Evolutionary conservation across 352 stramenopile genomes (phyloP), one percentile per base, ranked within the genome.

Genomic region (Phytophthora meadii): DNA sequence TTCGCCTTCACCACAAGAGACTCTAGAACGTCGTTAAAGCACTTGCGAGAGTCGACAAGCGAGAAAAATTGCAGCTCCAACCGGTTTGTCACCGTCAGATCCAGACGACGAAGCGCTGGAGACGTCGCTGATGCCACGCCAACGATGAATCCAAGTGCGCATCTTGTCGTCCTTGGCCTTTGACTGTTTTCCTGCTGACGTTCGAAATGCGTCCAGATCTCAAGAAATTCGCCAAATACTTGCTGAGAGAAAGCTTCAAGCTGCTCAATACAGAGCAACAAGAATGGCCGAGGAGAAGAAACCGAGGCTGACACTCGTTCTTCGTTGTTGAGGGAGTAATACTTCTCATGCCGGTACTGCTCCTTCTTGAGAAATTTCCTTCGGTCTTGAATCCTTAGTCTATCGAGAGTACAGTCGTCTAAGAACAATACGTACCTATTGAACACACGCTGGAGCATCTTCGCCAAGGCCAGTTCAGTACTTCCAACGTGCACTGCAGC

Each of bases 31-130:
- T 92, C 77, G 24, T 90, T 70, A 44, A 92, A 91, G 50, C 82
- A 87, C 44, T 89, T 90, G 37, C 76, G 80, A 2, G 87, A 93
- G 57, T 96, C 86, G 34, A 92, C 71, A 5, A 94, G 69, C 14
- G 76, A 76, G 56, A 93, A 94, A 36, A 94, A 93, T 56, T 93
- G 80, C 47, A 93, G 62, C 42, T 93, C 83, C 5, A 96, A 51
- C 3, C 70, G 59, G 14, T 76, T 77, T 0, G 77, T 79, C 5
- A 92, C 64, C 7, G 72, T 74, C 10, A 89, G 36, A n/a, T 87
- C 76, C 7, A 95, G 63, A n/a, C 81, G 78, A 14, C 84, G 79
- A 6, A 94, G 70, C 3, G 82, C 79, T 15, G 81, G 88, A 1
- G 84, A 94, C 5, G 84, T 81, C 0, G 77, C 74, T 0, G 87